Conservation (phyloP, 2,329 filamentous ascomycete genomes). For the Botryotinia convoluta region DNA sequence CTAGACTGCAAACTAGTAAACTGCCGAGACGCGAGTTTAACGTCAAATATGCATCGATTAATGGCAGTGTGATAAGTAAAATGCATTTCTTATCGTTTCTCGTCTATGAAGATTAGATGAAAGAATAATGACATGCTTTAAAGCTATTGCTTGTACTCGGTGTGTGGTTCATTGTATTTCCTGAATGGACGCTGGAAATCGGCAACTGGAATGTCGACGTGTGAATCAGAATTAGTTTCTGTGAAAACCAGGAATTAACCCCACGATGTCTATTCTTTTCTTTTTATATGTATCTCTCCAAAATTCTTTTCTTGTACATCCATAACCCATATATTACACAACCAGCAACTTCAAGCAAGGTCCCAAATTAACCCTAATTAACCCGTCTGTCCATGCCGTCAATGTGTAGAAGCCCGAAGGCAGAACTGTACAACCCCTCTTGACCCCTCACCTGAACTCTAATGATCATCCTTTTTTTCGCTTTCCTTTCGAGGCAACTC, state of each 20-base stretch:
- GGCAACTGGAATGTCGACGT: not conserved
- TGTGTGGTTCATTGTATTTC: not conserved
- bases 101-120: too few relatives aligned
- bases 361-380: not conserved
- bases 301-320: not conserved
- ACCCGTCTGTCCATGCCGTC: not conserved
- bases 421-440: not conserved
- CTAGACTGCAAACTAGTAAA: not conserved
- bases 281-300: not conserved
- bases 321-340: not conserved
- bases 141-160: not conserved
- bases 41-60: not conserved
- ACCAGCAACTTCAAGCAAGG: not conserved
- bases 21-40: slow-evolving; percentile 7
- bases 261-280: not conserved
- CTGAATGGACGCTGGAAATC: not conserved
- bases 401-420: not conserved
- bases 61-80: not conserved
- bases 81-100: not conserved
- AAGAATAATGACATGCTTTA: not conserved
- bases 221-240: not conserved
- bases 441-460: not conserved
- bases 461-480: not conserved
- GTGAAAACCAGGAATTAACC: not conserved
- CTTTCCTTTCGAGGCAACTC: not conserved